Base-by-base conservation (phyloP, 768 basidiomycete genomes). In the Termitomyces sp. region DNA sequence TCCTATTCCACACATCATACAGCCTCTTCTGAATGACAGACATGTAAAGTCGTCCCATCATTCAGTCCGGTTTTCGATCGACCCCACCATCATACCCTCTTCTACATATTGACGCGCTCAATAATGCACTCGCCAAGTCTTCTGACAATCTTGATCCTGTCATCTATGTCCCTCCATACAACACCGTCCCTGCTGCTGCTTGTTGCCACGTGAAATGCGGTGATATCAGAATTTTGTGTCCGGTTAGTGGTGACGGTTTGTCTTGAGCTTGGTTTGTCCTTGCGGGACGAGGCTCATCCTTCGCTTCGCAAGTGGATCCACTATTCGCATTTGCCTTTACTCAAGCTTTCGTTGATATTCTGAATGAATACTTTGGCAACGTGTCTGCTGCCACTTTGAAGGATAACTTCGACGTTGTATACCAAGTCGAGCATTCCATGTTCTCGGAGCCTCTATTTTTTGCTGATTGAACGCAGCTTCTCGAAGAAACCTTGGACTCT, bases 401-500 rank as follows among this genome's bases (percentile, higher is more conserved):
- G 67, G 94, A 97, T 62, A 92, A 96, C 72, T 96, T 97, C 73
- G 96, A 98, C 69, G 85, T 93, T 28, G 94, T 97, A 7, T 96
- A 98, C 69, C 95, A 96, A 80, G 94, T 91, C 64, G 28, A 35
- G 24, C 7, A 38, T 5, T 58, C 12, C 53, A 20, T 22, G 16
- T 20, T 55, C 1, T 2, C 28, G 28, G n/a, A 49, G 40, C 59
- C 59, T 58, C 36, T 64, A 45, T 57, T 53, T 58, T 52, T 44
- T 40, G 59, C 59, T 58, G 16, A 57, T 49, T 35, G 35, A 36
- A 49, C 12, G 1, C 65, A 96, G 92, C 84, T 98, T 18, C 82
- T 97, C 35, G 96, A 96, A 75, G 96, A 98, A 75, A 95, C 92
- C n/a, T 77, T 98, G 32, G 95, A 96, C 70, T 87, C 94, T 9